A percentile compares a stretch with the other conserved stretches of the same genome.
These are phyloP conservation scores for Paramecium primaurelia DNA, from an alignment of 73 alveolate genomes.

Conservation along the genomic window DNA sequence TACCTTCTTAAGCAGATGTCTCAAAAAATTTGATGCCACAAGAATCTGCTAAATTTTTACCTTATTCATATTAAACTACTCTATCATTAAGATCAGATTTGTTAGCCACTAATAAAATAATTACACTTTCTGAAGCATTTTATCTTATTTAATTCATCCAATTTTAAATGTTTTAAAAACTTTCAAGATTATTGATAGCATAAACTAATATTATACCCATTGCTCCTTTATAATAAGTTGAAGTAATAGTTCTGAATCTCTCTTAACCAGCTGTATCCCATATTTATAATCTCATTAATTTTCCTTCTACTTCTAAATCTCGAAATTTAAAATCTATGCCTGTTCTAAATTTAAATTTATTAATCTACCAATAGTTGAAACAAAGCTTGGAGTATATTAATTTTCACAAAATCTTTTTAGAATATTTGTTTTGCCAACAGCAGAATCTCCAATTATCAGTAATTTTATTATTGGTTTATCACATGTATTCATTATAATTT, in stretches of 20 bases:
- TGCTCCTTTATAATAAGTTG: slow-evolving; percentile 93
- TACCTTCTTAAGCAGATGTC: slow-evolving; percentile 85
- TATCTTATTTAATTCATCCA: slow-evolving; percentile 63
- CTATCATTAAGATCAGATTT: slow-evolving; percentile 64
- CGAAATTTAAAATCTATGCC: slow-evolving; percentile 86
- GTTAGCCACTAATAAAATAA: slow-evolving; percentile 28
- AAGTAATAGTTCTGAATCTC: slow-evolving; percentile 84
- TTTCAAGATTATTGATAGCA: slow-evolving; percentile 66
- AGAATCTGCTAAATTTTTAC: slow-evolving; percentile 81
- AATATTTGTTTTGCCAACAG: slow-evolving; percentile 88
- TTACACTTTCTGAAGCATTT: slow-evolving; percentile 47
- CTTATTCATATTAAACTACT: slow-evolving; percentile 73
- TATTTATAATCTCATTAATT: slow-evolving; percentile 72
- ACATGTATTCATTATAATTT: slow-evolving; percentile 16
- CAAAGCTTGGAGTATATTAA: slow-evolving; percentile 71
- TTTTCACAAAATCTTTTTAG: slow-evolving; percentile 79
- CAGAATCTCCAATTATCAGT: slow-evolving; percentile 82
- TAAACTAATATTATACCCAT: slow-evolving; percentile 89
- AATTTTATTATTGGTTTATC: slow-evolving; percentile 65
- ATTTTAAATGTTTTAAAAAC: slow-evolving; percentile 55
- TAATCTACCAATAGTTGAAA: slow-evolving; percentile 79
- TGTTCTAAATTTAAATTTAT: not conserved
- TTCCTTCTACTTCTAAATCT: slow-evolving; percentile 73
- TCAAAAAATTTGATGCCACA: slow-evolving; percentile 84
- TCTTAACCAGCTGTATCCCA: slow-evolving; percentile 98